Percentiles rank a stretch among this genome's conserved stretches.
Evolutionary conservation across 495 filamentous ascomycete genomes (phyloP).

Genomic region (Cairneyella variabilis): DNA sequence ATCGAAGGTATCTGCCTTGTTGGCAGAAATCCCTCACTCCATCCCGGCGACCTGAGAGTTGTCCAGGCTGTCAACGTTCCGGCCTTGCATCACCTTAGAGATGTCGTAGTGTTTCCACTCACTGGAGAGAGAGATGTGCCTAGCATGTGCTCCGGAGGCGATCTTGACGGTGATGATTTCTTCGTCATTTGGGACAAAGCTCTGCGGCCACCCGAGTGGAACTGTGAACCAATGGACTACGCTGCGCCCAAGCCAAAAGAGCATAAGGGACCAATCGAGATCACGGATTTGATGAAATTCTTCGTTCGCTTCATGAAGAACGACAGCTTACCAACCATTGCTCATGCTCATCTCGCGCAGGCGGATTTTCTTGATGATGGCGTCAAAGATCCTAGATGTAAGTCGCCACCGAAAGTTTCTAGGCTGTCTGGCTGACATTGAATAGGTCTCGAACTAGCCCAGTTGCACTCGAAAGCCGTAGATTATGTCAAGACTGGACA

Average conservation of each 20-base stretch:
- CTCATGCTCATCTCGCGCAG: constrained; percentile 76
- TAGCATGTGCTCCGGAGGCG: constrained; percentile 94
- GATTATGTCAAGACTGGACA: constrained; percentile 91
- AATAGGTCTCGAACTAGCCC: constrained; percentile 57
- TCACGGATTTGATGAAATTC: constrained; percentile 71
- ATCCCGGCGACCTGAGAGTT: constrained; percentile 88
- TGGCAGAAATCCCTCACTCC: constrained; percentile 89
- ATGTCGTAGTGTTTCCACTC: constrained; percentile 85
- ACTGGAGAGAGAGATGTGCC: constrained; percentile 80
- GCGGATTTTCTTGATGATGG: constrained; percentile 62
- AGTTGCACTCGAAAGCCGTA: constrained; percentile 84
- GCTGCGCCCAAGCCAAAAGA: constrained; percentile 43
- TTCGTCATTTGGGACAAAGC: constrained; percentile 88
- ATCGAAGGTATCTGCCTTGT: constrained; percentile 79
- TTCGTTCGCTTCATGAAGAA: constrained; percentile 96
- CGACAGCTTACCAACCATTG: constrained; percentile 74
- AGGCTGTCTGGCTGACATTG: constrained; percentile 30
- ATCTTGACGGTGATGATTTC: constrained; percentile 95
- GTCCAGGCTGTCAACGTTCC: constrained; percentile 79
- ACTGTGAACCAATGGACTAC: constrained; percentile 73
- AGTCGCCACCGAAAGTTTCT: neutral
- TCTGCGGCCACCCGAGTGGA: constrained; percentile 66
- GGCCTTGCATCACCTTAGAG: constrained; percentile 65
- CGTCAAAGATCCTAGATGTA: constrained; percentile 65
- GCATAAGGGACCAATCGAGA: constrained; percentile 54